Evolutionary conservation across 2,329 filamentous ascomycete species (phyloP), one percentile per base, ranked within the genome.

Genomic region (Sporothrix globosa): DNA sequence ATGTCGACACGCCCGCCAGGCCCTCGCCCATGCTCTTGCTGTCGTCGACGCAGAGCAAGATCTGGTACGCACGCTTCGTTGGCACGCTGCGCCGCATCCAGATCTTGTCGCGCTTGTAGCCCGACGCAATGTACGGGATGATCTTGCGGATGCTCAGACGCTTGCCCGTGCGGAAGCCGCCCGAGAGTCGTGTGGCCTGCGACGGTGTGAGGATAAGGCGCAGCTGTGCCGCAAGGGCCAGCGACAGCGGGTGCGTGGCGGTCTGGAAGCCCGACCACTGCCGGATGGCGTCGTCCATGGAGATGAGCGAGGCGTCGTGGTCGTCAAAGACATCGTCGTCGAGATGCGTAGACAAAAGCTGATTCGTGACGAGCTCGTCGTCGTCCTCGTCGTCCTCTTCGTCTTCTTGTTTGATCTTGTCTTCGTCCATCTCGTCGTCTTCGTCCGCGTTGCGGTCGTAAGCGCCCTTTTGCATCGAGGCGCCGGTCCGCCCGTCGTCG

Each of bases 31-130:
- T 99, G 72, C 90, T 93, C 79, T 92, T 92, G 76, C 91, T 95
- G 83, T 99, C 96, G 80, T 99, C 96, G 50, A 99, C 93, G 52
- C 96, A 96, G 66, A 99, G 90, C 83, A 99, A 89, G 80, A 99
- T 96, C 81, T 99, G 96, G 81, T 99, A 99, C 70, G 90, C 91
- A 53, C 96, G 91, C 82, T 98, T 98, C 50, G 91, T 95, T 0
- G 96, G 96, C 66, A 97, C 89, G 46, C 89, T 91, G 70, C 96
- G 90, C 17, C 96, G 91, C 91, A 99, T 97, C 96, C 96, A 99
- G 81, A 99, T 99, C 85, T 99, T 99, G 87, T 99, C 96, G 72
- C 96, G 92, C 85, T 97, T 98, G 86, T 97, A 99, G 78, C 92
- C 91, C 0, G 94, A 98, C 1, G 96, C 96, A 75, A 99, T 98